A percentile compares a stretch with the other conserved stretches of the same genome.
Conservation (phyloP, 805 yeast genomes). For the Candida ficus region DNA sequence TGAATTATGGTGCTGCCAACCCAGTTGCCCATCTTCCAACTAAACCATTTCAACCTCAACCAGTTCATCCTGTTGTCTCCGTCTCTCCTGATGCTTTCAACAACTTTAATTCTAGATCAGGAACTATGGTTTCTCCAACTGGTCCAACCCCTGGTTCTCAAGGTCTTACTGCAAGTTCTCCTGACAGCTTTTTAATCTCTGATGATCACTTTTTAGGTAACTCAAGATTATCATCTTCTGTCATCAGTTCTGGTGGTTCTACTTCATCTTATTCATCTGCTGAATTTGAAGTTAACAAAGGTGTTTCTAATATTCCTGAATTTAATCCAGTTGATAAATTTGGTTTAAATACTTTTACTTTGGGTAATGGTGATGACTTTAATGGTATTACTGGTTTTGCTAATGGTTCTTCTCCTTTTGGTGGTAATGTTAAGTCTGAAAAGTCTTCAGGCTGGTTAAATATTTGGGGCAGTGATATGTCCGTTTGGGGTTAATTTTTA, state of each 20-base stretch:
- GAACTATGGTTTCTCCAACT: conserved; percentile 1
- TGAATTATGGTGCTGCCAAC: background rate
- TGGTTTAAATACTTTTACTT: conserved; percentile 1
- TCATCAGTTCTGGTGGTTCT: conserved; percentile 21
- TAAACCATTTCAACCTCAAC: background rate
- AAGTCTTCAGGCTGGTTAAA: conserved; percentile 23
- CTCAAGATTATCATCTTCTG: conserved; percentile 18
- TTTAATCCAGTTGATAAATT: conserved; percentile 2
- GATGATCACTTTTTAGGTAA: conserved; percentile 14
- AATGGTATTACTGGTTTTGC: background rate
- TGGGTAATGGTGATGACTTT: background rate
- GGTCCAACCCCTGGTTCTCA: conserved; percentile 9
- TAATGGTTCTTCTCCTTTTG: conserved; percentile 1
- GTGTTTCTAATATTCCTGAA: no score
- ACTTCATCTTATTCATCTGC: conserved; percentile 9
- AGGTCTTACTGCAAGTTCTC: conserved; percentile 9
- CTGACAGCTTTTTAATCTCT: conserved; percentile 12
- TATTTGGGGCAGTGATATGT: conserved; percentile 28
- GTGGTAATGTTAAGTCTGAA: conserved; percentile 9
- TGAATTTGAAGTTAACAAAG: background rate
- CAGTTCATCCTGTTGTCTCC: background rate
- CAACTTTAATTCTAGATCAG: background rate
- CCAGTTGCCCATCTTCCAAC: background rate
- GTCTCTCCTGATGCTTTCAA: background rate
- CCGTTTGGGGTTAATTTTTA: conserved; percentile 24